These are phyloP conservation scores for Solanum ahanhuiri DNA, from an alignment of 257 asterid genomes.

Conservation along the genomic window DNA sequence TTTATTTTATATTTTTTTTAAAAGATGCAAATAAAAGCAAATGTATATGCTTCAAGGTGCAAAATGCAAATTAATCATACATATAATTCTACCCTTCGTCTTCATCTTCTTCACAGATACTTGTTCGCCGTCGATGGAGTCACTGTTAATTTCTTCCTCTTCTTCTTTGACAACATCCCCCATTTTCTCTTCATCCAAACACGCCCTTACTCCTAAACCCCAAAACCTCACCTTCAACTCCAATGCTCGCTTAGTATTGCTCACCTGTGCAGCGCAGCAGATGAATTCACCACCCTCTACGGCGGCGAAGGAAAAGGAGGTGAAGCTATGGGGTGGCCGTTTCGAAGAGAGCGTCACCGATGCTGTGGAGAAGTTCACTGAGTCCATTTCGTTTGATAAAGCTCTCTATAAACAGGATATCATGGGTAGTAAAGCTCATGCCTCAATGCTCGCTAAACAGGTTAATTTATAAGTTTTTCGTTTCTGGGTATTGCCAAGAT, in stretches of 20 bases:
- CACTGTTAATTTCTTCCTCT: slow-evolving; percentile 5
- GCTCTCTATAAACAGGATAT: slow-evolving; percentile 89
- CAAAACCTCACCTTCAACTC: not conserved
- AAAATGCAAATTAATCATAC: not conserved
- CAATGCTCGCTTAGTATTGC: not conserved
- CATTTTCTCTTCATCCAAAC: slow-evolving; percentile 2
- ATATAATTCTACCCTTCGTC: not conserved
- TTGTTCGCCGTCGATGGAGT: slow-evolving; percentile 17
- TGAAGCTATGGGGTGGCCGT: slow-evolving; percentile 95
- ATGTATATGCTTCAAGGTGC: not conserved
- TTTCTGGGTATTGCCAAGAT: not conserved
- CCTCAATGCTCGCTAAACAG: slow-evolving; percentile 90
- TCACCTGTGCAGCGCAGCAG: slow-evolving; percentile 6
- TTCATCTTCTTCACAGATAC: not conserved
- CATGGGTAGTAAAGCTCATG: slow-evolving; percentile 95
- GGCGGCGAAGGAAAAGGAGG: slow-evolving; percentile 34
- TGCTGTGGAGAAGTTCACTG: slow-evolving; percentile 88
- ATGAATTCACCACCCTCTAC: slow-evolving; percentile 6
- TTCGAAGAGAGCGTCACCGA: slow-evolving; percentile 86
- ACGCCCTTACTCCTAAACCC: not conserved
- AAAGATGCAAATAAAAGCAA: not conserved
- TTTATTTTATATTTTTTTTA: too few relatives aligned
- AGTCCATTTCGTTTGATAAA: slow-evolving; percentile 83
- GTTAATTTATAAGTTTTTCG: not conserved
- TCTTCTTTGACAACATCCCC: not conserved